A percentile compares a stretch with the other conserved stretches of the same genome.
Evolutionary conservation across 2,329 filamentous ascomycete species (phyloP).

Genomic region (Aureobasidium sp.): DNA sequence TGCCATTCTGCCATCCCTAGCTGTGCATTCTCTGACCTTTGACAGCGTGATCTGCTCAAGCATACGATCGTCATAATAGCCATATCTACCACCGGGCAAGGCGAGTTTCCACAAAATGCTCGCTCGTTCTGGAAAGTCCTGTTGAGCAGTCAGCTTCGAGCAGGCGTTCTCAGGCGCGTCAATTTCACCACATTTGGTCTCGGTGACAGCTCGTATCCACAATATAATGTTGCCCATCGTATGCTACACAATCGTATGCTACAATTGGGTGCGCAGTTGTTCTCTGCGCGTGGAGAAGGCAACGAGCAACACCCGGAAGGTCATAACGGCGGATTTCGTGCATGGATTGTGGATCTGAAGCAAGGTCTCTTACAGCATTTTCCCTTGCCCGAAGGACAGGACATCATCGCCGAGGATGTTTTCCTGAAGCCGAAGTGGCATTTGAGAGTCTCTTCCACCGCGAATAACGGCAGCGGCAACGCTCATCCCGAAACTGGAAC

Average conservation of each 20-base stretch:
- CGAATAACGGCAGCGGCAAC: not conserved
- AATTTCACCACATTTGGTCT: conserved; percentile 81
- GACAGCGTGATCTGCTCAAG: conserved; percentile 36
- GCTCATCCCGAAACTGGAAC: not conserved
- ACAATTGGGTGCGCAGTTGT: conserved; percentile 71
- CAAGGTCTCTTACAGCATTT: conserved; percentile 56
- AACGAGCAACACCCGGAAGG: conserved; percentile 93
- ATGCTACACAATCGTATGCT: conserved; percentile 77
- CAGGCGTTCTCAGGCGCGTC: conserved; percentile 58
- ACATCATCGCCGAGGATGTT: conserved; percentile 64
- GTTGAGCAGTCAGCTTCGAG: conserved; percentile 65
- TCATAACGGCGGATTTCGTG: conserved; percentile 40
- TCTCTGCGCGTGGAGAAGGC: conserved; percentile 73
- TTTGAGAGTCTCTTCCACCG: conserved; percentile 30
- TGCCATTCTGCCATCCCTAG: not conserved
- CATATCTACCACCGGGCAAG: conserved; percentile 88
- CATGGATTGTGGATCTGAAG: conserved; percentile 47
- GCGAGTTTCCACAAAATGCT: conserved; percentile 81
- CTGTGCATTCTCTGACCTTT: not conserved
- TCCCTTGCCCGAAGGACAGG: conserved; percentile 57
- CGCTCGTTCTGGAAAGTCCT: conserved; percentile 76
- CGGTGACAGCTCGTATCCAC: conserved; percentile 88
- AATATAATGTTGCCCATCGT: conserved; percentile 86
- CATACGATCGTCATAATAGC: conserved; percentile 62
- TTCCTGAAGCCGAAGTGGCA: conserved; percentile 69